Evolutionary conservation across 129 eudicot genomes (phyloP), one percentile per base, ranked within the genome.

Genomic region (Pseudognaphalium luteoalbum): DNA sequence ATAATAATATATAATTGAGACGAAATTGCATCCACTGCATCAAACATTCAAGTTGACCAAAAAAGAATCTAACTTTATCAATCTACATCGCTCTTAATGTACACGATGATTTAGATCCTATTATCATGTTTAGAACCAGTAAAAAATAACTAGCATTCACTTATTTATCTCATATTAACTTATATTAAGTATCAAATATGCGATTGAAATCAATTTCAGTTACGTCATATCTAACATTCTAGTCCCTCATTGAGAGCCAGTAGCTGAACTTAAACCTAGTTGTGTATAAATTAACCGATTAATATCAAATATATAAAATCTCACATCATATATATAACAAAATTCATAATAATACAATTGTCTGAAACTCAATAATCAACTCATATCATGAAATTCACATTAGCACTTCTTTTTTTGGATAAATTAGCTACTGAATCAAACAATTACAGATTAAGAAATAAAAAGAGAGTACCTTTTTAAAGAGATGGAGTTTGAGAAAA

Each of bases 401-500:
- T 14, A 47, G 54, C 17, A 44, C 17, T 11, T 44, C 12, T 41
- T 44, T 11, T 2, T 0, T 6, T 16, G 3, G 4, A 51, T 52
- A 54, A 66, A 15, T 20, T 52, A 51, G 39, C 33, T 66, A 20
- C 21, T 41, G 9, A 68, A 17, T 58, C 22, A 39, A 58, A 33
- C 6, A 32, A 30, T 19, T 32, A 4, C 1, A 61, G 7, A 15
- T 12, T 16, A 16, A 56, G 6, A 30, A 21, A 72, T 34, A 32
- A 21, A 7, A 6, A 15, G 33, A 20, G 76, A 33, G 22, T 47
- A 91, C 98, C 98, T 94, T 87, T 19, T 87, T 79, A 64, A 94
- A 94, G 61, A 83, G 81, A 80, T 89, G 97, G 50, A 94, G 92
- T 79, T 94, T 94, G 56, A 94, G 91, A 71, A 71, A 94, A 79